These are phyloP conservation scores for Musa acuminata DNA, from an alignment of 176 grass and related monocot species.

Conservation along the genomic window DNA sequence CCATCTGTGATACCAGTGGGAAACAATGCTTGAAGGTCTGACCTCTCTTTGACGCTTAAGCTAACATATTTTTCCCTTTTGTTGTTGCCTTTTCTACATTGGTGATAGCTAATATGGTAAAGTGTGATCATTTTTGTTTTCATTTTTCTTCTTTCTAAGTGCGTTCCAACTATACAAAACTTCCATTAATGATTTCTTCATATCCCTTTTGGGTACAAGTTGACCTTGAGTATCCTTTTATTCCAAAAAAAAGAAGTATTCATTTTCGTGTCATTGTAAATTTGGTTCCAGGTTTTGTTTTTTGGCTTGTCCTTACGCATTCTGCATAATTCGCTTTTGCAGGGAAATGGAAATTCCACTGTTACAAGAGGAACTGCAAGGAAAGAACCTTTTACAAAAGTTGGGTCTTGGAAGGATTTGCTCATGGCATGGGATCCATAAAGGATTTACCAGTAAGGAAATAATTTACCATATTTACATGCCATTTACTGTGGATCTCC, in stretches of 20 bases:
- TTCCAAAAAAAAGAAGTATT: neutral
- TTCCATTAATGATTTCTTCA: no score
- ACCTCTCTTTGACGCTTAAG: neutral
- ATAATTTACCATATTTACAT: neutral
- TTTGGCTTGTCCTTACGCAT: neutral
- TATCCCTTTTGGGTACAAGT: neutral
- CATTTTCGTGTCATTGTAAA: neutral
- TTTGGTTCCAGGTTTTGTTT: no score
- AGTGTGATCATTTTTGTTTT: no score
- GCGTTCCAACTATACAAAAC: no score
- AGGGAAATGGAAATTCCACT: conserved; percentile 50
- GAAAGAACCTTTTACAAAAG: conserved; percentile 35
- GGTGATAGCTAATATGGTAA: neutral
- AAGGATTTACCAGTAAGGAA: neutral
- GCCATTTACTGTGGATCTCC: neutral
- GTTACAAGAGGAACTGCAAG: conserved; percentile 29
- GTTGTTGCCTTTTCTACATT: neutral
- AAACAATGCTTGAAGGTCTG: conserved; percentile 49
- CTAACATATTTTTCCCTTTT: neutral
- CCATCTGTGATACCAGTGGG: conserved; percentile 47
- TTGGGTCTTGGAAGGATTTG: conserved; percentile 42
- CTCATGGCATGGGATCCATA: conserved; percentile 33
- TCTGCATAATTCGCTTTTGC: conserved; percentile 10
- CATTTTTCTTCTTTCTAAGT: no score
- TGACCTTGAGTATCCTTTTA: neutral